Percentiles rank a stretch among this genome's conserved stretches.
Conservation (phyloP, 2,329 filamentous ascomycete species). For the Alternaria tenuissima region DNA sequence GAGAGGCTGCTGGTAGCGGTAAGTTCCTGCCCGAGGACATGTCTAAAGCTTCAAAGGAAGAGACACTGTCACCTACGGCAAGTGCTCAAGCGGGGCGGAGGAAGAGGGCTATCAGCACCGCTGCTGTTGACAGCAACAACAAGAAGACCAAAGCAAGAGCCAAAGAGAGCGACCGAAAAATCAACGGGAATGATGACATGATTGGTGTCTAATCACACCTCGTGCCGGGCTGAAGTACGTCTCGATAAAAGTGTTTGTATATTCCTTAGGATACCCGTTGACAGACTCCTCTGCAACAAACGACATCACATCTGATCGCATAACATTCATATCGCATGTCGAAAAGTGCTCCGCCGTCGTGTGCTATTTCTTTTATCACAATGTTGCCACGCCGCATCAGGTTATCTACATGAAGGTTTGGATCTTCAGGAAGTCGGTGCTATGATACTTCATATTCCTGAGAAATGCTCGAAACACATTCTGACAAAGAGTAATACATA, state of each 20-base stretch:
- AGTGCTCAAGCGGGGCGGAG: slow-evolving; percentile 27
- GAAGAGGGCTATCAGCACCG: slow-evolving; percentile 42
- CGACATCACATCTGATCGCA: neutral
- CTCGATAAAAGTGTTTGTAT: neutral
- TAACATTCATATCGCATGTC: neutral
- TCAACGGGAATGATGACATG: neutral
- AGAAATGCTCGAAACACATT: too few relatives aligned
- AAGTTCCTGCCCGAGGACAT: slow-evolving; percentile 38
- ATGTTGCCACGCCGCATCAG: neutral
- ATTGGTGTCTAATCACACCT: neutral
- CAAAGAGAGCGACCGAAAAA: slow-evolving; percentile 26
- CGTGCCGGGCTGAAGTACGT: neutral
- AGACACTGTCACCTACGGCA: slow-evolving; percentile 36
- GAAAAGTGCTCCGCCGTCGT: neutral
- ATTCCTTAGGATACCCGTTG: slow-evolving; percentile 1
- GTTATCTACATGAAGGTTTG: neutral
- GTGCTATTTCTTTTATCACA: neutral
- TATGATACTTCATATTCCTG: too few relatives aligned
- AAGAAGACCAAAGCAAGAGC: slow-evolving; percentile 38
- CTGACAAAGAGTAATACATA: too few relatives aligned
- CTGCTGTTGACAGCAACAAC: slow-evolving; percentile 24
- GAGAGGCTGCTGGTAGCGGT: slow-evolving; percentile 45
- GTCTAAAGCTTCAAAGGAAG: slow-evolving; percentile 17
- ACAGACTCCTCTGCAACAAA: neutral
- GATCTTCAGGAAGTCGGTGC: neutral